phyloP scores from a whole-genome alignment of 176 grass and related monocot genomes.

The Ananas comosus region DNA sequence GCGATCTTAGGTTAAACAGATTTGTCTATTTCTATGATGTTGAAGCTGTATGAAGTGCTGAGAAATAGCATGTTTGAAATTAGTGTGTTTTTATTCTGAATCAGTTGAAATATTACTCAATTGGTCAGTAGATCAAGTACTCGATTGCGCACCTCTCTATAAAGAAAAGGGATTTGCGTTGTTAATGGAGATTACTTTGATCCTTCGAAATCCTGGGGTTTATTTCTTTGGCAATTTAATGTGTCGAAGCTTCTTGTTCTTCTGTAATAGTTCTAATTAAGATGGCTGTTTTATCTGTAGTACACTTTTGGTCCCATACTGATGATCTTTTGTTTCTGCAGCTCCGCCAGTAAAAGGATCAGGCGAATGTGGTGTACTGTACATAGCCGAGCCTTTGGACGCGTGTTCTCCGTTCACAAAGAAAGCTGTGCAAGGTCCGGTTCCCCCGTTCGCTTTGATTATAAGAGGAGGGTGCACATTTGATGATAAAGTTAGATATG shows the following conservation, averaged over 20 bases:
- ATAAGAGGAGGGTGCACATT: slow-evolving; percentile 79
- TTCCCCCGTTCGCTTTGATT: slow-evolving; percentile 50
- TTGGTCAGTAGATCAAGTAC: too few relatives aligned
- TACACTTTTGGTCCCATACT: slow-evolving; percentile 8
- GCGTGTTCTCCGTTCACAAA: slow-evolving; percentile 53
- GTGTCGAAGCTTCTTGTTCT: neutral
- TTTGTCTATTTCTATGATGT: too few relatives aligned
- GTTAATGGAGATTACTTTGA: too few relatives aligned
- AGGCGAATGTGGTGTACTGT: slow-evolving; percentile 55
- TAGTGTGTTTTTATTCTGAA: too few relatives aligned
- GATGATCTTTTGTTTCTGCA: slow-evolving; percentile 37
- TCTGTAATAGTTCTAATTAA: neutral
- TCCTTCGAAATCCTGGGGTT: too few relatives aligned
- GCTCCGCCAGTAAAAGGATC: slow-evolving; percentile 69
- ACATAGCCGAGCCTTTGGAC: slow-evolving; percentile 62
- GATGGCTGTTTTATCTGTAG: neutral
- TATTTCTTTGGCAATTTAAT: too few relatives aligned
- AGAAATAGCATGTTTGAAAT: too few relatives aligned
- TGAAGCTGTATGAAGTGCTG: too few relatives aligned
- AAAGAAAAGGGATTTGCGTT: too few relatives aligned
- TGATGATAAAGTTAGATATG: slow-evolving; percentile 77
- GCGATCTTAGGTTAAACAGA: too few relatives aligned
- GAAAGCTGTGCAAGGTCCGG: slow-evolving; percentile 27
- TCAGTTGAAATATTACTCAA: too few relatives aligned
- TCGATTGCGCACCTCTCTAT: too few relatives aligned